Conservation (phyloP, 306 rosid genomes). For the Citrullus mucosospermus region DNA sequence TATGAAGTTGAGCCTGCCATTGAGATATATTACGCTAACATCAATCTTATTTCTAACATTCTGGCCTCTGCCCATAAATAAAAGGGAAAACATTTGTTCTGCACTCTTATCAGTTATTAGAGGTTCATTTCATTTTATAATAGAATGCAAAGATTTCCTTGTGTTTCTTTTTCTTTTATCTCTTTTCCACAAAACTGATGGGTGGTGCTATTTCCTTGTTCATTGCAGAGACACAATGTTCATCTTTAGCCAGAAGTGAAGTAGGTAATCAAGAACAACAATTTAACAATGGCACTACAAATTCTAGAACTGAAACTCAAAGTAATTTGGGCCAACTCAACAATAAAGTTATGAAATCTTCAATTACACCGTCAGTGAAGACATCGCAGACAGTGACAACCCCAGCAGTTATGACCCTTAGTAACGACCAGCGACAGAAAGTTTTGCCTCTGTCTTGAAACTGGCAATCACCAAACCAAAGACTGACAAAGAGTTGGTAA, state of each 20-base stretch:
- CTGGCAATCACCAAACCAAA: conserved; percentile 32
- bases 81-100: not conserved
- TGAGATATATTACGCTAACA: not conserved
- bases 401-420: conserved; percentile 21
- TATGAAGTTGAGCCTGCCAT: not conserved
- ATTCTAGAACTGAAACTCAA: conserved; percentile 26
- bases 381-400: conserved; percentile 18
- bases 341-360: conserved; percentile 41
- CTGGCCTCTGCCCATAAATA: not conserved
- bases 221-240: conserved; percentile 53
- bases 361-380: conserved; percentile 24
- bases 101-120: not conserved
- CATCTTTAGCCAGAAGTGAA: conserved; percentile 60
- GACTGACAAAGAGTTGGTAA: conserved; percentile 29
- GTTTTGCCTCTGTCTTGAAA: conserved; percentile 32
- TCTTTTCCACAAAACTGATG: not conserved
- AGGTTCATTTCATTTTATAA: not conserved
- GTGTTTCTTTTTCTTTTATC: not conserved
- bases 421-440: conserved; percentile 22
- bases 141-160: not conserved
- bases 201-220: conserved; percentile 8
- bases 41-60: not conserved
- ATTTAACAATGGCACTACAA: conserved; percentile 31
- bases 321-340: conserved; percentile 21
- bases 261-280: conserved; percentile 37